Base-by-base conservation (phyloP, 352 stramenopile genomes). In the Globisporangium sylvaticum region DNA sequence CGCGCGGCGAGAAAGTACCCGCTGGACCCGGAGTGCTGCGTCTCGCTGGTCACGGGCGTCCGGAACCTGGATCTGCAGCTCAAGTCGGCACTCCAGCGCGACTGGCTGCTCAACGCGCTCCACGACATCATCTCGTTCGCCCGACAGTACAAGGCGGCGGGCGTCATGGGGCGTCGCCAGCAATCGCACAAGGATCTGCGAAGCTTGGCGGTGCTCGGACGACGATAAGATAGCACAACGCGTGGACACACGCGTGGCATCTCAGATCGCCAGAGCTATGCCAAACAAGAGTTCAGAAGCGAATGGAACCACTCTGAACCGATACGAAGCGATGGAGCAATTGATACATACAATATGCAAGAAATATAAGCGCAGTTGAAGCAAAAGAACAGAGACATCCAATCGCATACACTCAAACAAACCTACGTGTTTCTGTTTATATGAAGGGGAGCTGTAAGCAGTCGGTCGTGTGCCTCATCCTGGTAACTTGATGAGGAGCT, bases 61-160 rank as follows among this genome's bases (percentile, higher is more conserved):
- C 75, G 86, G 6, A 87, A 77, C 31, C 76, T 94, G 1, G 81
- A 92, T 58, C 58, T 94, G 42, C 80, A 90, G 32, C 68, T 92
- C 27, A 80, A 86, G 48, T 86, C 73, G n/a, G 34, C 76, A 18
- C 62, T 94, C 27, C 84, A 94, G 53, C 82, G 86, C 24, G 86
- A 92, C 52, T 94, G 86, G 86, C 74, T 94, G 10, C 73, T 89
- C 31, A 89, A 88, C 27, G 84, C 83, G 9, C 66, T 94, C 2
- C 73, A 72, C 4, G 79, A 91, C 55, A 75, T 90, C 52, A 72
- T 90, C 24, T 71, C 77, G 8, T 94, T 92, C 29, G 86, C 84
- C 15, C 64, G 78, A 24, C 81, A 91, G 64, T 91, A 88, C 59
- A 76, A 82, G 25, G 78, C 81, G 1, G 75, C 73, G 1, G 77